Evolutionary conservation across 2,329 filamentous ascomycete species (phyloP).

Genomic region (Daldinia sp.): DNA sequence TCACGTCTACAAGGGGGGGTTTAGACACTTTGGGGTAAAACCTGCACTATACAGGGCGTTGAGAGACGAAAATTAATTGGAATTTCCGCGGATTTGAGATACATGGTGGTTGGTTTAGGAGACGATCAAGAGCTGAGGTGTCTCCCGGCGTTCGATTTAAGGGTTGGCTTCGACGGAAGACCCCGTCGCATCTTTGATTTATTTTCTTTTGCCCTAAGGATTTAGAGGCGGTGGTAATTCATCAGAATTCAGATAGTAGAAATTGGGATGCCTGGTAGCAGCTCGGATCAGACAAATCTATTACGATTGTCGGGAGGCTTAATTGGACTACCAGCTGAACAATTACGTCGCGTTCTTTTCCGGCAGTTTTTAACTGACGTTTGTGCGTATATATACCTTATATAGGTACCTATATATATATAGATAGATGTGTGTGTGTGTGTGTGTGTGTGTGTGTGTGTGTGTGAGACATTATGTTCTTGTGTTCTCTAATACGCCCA

Average conservation of each 20-base stretch:
- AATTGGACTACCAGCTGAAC: background rate
- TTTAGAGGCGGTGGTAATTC: background rate
- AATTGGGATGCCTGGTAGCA: background rate
- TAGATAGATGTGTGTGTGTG: no score
- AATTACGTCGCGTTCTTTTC: background rate
- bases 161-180: constrained; percentile 8
- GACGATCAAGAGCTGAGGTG: constrained; percentile 70
- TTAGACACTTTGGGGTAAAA: background rate
- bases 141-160: constrained; percentile 56
- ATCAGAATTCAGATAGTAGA: background rate
- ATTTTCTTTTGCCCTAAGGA: background rate
- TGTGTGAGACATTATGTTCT: background rate
- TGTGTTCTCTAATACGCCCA: background rate
- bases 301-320: background rate
- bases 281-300: background rate
- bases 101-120: constrained; percentile 48
- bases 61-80: constrained; percentile 10
- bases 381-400: background rate
- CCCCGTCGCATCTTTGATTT: constrained; percentile 7
- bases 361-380: background rate
- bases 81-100: constrained; percentile 26
- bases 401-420: no score
- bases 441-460: no score
- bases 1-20: background rate
- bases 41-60: constrained; percentile 13